A percentile compares a stretch with the other conserved stretches of the same genome.
These are phyloP conservation scores for Arthrinium puccinioides DNA, from an alignment of 2,329 filamentous ascomycete genomes.

Conservation along the genomic window DNA sequence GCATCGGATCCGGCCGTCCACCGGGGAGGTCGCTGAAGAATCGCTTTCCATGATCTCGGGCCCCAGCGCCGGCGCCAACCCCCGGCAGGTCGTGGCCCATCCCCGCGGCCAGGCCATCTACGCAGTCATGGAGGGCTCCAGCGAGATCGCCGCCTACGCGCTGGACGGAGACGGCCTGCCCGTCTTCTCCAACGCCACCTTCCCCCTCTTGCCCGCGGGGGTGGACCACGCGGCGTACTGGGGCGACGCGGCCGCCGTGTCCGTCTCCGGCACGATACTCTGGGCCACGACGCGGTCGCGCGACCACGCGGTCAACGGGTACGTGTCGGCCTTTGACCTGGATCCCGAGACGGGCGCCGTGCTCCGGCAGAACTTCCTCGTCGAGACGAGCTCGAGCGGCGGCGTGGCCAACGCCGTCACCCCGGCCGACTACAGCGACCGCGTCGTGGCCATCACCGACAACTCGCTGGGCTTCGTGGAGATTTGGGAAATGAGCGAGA, in stretches of 20 bases:
- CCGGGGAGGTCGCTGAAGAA: slow-evolving; percentile 10
- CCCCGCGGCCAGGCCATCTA: slow-evolving; percentile 16
- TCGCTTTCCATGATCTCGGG: slow-evolving; percentile 6
- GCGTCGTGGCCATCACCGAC: slow-evolving; percentile 24
- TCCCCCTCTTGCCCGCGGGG: slow-evolving; percentile 14
- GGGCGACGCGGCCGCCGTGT: slow-evolving; percentile 25
- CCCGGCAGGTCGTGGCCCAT: slow-evolving; percentile 19
- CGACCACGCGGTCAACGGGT: slow-evolving; percentile 15
- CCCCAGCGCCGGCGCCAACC: slow-evolving; percentile 12
- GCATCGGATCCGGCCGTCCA: slow-evolving; percentile 14
- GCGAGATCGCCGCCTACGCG: slow-evolving; percentile 13
- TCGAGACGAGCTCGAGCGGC: slow-evolving; percentile 22
- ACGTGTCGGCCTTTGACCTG: slow-evolving; percentile 25
- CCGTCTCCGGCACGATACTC: slow-evolving; percentile 17
- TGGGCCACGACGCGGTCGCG: slow-evolving; percentile 22
- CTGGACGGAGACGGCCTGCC: slow-evolving; percentile 10
- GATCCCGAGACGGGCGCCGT: slow-evolving; percentile 17
- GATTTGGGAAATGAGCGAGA: slow-evolving; percentile 22
- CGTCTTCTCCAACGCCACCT: slow-evolving; percentile 6
- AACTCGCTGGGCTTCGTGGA: slow-evolving; percentile 25
- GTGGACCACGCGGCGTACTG: slow-evolving; percentile 17
- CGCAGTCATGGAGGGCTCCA: slow-evolving; percentile 17
- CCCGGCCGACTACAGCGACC: slow-evolving; percentile 23
- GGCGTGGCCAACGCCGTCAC: slow-evolving; percentile 26
- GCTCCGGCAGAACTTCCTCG: slow-evolving; percentile 20